Evolutionary conservation across 2,329 filamentous ascomycete species (phyloP), one percentile per base, ranked within the genome.

Genomic region (Phyllosticta capitalensis): DNA sequence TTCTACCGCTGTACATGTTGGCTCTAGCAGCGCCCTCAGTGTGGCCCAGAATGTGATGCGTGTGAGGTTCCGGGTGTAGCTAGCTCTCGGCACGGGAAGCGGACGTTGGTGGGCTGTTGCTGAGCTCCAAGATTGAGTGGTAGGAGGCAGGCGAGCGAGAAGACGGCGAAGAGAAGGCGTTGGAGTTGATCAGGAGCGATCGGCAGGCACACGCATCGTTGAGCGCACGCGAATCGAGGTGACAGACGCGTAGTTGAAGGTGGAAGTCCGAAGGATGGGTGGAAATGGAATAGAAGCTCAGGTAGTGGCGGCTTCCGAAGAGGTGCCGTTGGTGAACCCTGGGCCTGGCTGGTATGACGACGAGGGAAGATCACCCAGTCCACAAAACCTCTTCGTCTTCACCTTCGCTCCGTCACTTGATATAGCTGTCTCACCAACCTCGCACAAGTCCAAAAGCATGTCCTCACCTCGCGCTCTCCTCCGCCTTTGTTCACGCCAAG

Each of bases 401-500:
- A 26, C 17, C 7, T 45, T 45, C 14, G 2, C 38, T 6, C 38
- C 3, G 14, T 45, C 38, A 6, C 14, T 45, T 45, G 38, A 45
- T 45, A 45, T 45, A 38, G 30, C 38, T 45, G 14, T 45, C 49
- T 21, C 49, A 21, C 49, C 20, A 52, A 24, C 20, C 49, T 22
- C 49, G 20, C 49, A 9, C 6, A n/a, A 30, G 3, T n/a, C 33
- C 22, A 14, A 52, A 45, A 54, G 28, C 28, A 72, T 73, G 71
- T 64, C 60, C 48, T 58, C 67, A 5, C 53, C 67, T 1, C 51
- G 63, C 28, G 64, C 67, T 30, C 48, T 69, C 26, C 61, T 68
- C 54, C 67, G 70, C 54, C 58, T 60, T 56, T 56, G 54, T 56
- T 60, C 58, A 49, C 54, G 54, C 63, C 57, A 63, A 51, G 61